Conservation (phyloP, 768 basidiomycete genomes). For the Coprinellus micaceus region DNA sequence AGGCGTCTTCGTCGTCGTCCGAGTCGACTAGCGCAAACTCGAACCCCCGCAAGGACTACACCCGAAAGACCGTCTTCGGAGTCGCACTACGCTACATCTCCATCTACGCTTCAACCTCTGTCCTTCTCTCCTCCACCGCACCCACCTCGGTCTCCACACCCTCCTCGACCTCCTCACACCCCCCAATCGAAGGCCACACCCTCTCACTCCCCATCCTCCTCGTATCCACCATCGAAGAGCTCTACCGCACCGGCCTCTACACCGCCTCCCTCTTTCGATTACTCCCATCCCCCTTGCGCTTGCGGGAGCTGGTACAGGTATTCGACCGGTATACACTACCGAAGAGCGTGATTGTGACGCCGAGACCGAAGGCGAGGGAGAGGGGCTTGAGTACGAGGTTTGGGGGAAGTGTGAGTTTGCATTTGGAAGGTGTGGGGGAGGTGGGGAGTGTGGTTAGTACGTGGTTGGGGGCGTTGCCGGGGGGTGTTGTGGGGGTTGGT, state of each 20-base stretch:
- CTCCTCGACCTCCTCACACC: neutral
- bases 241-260: constrained; percentile 37
- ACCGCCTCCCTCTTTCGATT: constrained; percentile 30
- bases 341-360: constrained; percentile 18
- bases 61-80: constrained; percentile 30
- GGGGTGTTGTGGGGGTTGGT: constrained; percentile 27
- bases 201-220: constrained; percentile 39
- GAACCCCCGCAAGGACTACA: neutral
- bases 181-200: constrained; percentile 25
- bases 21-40: neutral
- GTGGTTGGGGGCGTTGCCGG: constrained; percentile 38
- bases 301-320: constrained; percentile 33
- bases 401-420: constrained; percentile 27
- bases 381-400: constrained; percentile 16
- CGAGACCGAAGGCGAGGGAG: constrained; percentile 8
- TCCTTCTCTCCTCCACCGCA: constrained; percentile 18
- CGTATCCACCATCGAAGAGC: constrained; percentile 38
- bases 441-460: constrained; percentile 39
- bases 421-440: constrained; percentile 35
- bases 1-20: too few relatives aligned
- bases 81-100: constrained; percentile 31
- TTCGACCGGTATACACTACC: constrained; percentile 25
- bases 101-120: constrained; percentile 30
- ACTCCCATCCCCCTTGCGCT: constrained; percentile 32
- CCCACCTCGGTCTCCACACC: too few relatives aligned